Conservation (phyloP, 352 stramenopile genomes). For the Globisporangium viniferum region DNA sequence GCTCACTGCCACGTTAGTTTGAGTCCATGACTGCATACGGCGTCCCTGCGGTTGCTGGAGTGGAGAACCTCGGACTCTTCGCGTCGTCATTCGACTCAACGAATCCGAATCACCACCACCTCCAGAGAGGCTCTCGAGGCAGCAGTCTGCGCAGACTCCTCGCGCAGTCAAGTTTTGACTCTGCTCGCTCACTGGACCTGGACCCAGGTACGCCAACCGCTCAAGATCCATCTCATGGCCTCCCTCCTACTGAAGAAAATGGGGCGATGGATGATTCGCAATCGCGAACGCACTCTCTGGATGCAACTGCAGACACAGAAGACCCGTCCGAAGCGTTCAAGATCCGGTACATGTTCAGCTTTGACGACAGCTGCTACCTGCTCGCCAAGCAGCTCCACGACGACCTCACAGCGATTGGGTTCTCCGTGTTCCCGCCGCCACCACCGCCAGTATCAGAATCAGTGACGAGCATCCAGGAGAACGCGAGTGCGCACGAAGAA, state of each 20-base stretch:
- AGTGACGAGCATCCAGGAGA: conserved; percentile 8
- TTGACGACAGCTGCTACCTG: conserved; percentile 56
- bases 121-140: conserved; percentile 21
- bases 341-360: conserved; percentile 65
- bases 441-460: conserved; percentile 9
- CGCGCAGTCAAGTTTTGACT: conserved; percentile 21
- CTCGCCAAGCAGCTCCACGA: conserved; percentile 49
- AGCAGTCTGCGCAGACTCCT: conserved; percentile 44
- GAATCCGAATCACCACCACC: conserved; percentile 25
- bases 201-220: conserved; percentile 2
- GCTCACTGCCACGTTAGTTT: conserved; percentile 32
- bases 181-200: conserved; percentile 14
- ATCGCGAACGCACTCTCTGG: background rate
- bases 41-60: conserved; percentile 49
- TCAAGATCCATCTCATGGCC: background rate
- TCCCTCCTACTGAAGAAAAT: background rate
- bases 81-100: conserved; percentile 17
- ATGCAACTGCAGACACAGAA: background rate
- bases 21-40: conserved; percentile 62
- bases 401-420: conserved; percentile 44
- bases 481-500: conserved; percentile 34
- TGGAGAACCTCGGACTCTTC: conserved; percentile 59
- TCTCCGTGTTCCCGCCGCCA: conserved; percentile 38
- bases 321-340: conserved; percentile 3
- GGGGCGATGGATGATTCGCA: background rate